phyloP scores from a whole-genome alignment of 2,329 filamentous ascomycete genomes.

The Claviceps sorghi region DNA sequence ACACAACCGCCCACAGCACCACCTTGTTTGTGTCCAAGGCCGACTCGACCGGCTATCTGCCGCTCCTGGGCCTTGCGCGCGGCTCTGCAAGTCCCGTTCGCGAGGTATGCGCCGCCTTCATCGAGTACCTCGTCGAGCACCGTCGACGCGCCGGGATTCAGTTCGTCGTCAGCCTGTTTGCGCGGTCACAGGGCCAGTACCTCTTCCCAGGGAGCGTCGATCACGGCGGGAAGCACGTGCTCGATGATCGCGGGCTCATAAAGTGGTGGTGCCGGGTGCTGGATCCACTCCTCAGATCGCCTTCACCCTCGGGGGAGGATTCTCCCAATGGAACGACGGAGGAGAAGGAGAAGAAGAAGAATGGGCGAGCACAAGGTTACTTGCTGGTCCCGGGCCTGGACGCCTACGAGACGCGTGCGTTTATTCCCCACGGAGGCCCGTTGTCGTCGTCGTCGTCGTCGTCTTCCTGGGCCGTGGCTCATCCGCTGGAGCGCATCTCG shows the following conservation, averaged over 20 bases:
- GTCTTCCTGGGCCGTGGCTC: constrained; percentile 50
- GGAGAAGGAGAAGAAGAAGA: constrained; percentile 23
- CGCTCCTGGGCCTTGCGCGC: constrained; percentile 47
- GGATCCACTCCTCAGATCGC: constrained; percentile 52
- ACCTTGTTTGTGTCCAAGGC: constrained; percentile 94
- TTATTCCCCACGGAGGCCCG: constrained; percentile 45
- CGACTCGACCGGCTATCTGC: constrained; percentile 82
- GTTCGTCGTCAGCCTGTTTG: constrained; percentile 78
- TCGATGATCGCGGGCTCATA: constrained; percentile 79
- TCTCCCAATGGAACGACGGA: constrained; percentile 11
- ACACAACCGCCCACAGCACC: constrained; percentile 63
- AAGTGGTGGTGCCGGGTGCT: constrained; percentile 92
- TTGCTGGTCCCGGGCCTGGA: constrained; percentile 80
- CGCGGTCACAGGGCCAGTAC: constrained; percentile 82
- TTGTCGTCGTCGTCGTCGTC: constrained; percentile 20
- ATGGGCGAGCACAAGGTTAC: constrained; percentile 39
- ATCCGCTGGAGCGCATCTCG: constrained; percentile 52
- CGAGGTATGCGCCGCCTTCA: constrained; percentile 57
- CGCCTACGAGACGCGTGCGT: constrained; percentile 60
- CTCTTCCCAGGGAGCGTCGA: constrained; percentile 86
- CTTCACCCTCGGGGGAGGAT: constrained; percentile 23
- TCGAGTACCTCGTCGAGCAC: constrained; percentile 57
- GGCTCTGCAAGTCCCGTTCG: constrained; percentile 59
- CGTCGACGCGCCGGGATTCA: constrained; percentile 50
- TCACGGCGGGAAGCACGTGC: constrained; percentile 72